Evolutionary conservation across 2,329 filamentous ascomycete species (phyloP).

Genomic region (Fusarium oxysporum): DNA sequence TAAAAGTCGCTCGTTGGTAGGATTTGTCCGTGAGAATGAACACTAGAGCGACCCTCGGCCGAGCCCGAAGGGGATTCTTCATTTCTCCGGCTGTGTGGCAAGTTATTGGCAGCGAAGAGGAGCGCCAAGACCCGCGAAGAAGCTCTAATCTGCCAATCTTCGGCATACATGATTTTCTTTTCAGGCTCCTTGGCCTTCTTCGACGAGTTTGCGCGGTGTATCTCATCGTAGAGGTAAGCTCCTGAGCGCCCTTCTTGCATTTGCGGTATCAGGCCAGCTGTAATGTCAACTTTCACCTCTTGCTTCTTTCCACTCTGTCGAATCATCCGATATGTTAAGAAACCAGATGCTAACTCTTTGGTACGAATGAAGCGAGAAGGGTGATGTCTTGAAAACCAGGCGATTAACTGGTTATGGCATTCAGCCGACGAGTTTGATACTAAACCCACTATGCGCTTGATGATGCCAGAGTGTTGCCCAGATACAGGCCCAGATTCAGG

Average conservation of each 20-base stretch:
- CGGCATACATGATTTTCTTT: constrained; percentile 73
- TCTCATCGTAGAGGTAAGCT: constrained; percentile 81
- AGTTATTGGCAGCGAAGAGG: constrained; percentile 84
- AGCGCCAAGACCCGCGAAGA: constrained; percentile 83
- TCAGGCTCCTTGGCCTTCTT: constrained; percentile 67
- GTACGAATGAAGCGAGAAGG: constrained; percentile 74
- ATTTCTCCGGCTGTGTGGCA: constrained; percentile 52
- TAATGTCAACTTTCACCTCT: constrained; percentile 69
- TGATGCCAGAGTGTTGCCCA: constrained; percentile 82
- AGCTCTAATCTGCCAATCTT: constrained; percentile 91
- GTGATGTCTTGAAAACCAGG: constrained; percentile 81
- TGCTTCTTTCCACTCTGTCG: constrained; percentile 76
- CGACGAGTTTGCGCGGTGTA: constrained; percentile 64
- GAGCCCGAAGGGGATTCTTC: constrained; percentile 39
- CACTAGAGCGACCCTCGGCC: constrained; percentile 44
- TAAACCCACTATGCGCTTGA: constrained; percentile 86
- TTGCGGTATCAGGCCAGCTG: constrained; percentile 77
- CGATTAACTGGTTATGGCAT: constrained; percentile 81
- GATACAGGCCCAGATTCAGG: constrained; percentile 59
- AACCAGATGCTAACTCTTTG: constrained; percentile 82
- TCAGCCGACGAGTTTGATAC: constrained; percentile 79
- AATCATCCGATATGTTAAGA: constrained; percentile 83
- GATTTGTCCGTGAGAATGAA: constrained; percentile 67
- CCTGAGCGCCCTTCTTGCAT: constrained; percentile 74
- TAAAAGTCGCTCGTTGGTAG: constrained; percentile 89